Conservation (phyloP, 768 basidiomycete genomes). For the Dentipellis sp. region DNA sequence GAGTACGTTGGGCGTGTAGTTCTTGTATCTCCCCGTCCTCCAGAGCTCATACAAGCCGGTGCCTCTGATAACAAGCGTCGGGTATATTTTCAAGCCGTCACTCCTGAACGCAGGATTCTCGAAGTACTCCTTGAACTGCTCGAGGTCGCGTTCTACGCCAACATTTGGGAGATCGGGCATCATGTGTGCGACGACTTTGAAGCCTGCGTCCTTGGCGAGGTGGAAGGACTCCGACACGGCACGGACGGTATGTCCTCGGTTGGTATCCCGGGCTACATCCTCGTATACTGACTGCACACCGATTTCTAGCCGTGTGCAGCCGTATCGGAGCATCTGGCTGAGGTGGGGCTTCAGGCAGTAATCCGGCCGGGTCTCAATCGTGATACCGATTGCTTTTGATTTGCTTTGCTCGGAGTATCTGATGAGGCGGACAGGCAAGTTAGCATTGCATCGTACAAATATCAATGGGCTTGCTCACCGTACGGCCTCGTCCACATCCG, state of each 20-base stretch:
- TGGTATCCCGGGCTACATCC: slow-evolving; percentile 97
- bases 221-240: slow-evolving; percentile 97
- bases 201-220: slow-evolving; percentile 96
- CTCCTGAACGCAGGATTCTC: slow-evolving; percentile 97
- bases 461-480: slow-evolving; percentile 32
- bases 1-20: slow-evolving; percentile 97
- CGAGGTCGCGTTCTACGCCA: slow-evolving; percentile 92
- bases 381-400: slow-evolving; percentile 98
- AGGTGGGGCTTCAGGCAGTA: slow-evolving; percentile 97
- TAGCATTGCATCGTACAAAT: neutral
- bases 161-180: slow-evolving; percentile 99
- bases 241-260: slow-evolving; percentile 96
- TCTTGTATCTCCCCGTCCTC: slow-evolving; percentile 96
- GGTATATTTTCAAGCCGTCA: slow-evolving; percentile 97
- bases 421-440: neutral
- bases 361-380: slow-evolving; percentile 97
- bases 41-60: slow-evolving; percentile 95
- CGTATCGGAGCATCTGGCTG: slow-evolving; percentile 98
- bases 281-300: slow-evolving; percentile 99
- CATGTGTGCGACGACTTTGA: slow-evolving; percentile 99
- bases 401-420: slow-evolving; percentile 96
- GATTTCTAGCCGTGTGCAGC: slow-evolving; percentile 96
- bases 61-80: slow-evolving; percentile 94
- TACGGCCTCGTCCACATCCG: slow-evolving; percentile 93
- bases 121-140: slow-evolving; percentile 99